These are phyloP conservation scores for Pseudogymnoascus sp. DNA, from an alignment of 2,329 filamentous ascomycete genomes.

Conservation along the genomic window DNA sequence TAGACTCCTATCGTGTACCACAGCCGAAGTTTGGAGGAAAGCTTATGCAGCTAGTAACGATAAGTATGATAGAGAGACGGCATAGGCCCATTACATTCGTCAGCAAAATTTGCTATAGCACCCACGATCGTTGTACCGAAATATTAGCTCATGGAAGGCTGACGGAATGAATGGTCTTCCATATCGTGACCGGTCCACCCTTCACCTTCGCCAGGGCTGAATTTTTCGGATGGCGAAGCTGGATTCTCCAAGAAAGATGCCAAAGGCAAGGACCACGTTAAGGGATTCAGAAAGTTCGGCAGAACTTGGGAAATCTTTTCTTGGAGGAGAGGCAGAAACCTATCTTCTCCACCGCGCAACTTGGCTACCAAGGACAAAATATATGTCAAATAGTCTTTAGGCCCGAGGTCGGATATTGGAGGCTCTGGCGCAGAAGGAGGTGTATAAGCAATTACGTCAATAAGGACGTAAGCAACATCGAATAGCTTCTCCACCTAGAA, in stretches of 20 bases:
- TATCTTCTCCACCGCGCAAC: constrained; percentile 1
- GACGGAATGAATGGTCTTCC: background rate
- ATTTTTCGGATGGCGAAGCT: background rate
- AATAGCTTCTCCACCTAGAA: background rate
- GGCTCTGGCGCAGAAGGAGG: background rate
- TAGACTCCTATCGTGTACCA: background rate
- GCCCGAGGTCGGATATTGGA: background rate
- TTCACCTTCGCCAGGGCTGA: background rate
- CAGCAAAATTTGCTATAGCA: background rate
- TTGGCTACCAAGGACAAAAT: background rate
- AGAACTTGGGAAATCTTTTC: background rate
- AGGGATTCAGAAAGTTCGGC: background rate
- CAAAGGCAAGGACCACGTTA: background rate
- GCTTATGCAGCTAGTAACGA: background rate
- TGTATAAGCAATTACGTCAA: constrained; percentile 4
- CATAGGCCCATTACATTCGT: background rate
- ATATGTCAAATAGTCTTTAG: background rate
- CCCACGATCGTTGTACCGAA: background rate
- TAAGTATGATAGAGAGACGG: background rate
- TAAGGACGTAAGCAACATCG: background rate
- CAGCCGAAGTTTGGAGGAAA: background rate
- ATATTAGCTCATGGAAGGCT: background rate
- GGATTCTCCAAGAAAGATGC: background rate
- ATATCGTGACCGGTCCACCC: background rate
- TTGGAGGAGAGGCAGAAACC: background rate